Evolutionary conservation across 1,139 yeast species (phyloP).

Genomic region (Candida glucosophila): DNA sequence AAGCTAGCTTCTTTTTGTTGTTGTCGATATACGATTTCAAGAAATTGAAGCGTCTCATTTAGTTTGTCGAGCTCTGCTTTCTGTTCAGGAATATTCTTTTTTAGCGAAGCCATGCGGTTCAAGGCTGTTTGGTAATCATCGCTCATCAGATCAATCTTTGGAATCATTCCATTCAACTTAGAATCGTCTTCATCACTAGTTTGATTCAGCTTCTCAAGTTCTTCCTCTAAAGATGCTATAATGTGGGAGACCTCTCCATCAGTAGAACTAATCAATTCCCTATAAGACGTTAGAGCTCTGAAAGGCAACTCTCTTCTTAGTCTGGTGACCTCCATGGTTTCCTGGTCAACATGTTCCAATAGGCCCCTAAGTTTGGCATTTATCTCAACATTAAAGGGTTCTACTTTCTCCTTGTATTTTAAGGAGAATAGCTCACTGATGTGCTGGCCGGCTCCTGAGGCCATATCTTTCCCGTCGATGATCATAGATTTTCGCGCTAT

Average conservation of each 20-base stretch:
- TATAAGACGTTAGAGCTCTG: constrained; percentile 19
- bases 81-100: constrained; percentile 22
- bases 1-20: constrained; percentile 5
- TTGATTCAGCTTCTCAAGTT: constrained; percentile 6
- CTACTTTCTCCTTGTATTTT: constrained; percentile 35
- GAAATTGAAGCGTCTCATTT: constrained; percentile 22
- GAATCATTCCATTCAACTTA: constrained; percentile 1
- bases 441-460: constrained; percentile 5
- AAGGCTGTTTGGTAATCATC: constrained; percentile 21
- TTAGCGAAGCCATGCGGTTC: constrained; percentile 15
- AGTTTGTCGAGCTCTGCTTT: constrained; percentile 22
- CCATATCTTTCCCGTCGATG: constrained; percentile 37
- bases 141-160: constrained; percentile 12
- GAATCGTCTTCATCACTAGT: constrained; percentile 10
- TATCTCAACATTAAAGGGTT: constrained; percentile 54
- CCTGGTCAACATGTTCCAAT: constrained; percentile 48
- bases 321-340: constrained; percentile 43
- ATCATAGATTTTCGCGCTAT: constrained; percentile 41
- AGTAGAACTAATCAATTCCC: constrained; percentile 17
- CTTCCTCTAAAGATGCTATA: constrained; percentile 13
- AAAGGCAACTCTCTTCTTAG: constrained; percentile 47
- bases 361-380: constrained; percentile 45
- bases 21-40: constrained; percentile 15
- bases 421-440: constrained; percentile 21
- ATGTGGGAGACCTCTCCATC: constrained; percentile 25